A percentile compares a stretch with the other conserved stretches of the same genome.
Evolutionary conservation across 768 basidiomycete genomes (phyloP).

Genomic region (Russula brevipes): DNA sequence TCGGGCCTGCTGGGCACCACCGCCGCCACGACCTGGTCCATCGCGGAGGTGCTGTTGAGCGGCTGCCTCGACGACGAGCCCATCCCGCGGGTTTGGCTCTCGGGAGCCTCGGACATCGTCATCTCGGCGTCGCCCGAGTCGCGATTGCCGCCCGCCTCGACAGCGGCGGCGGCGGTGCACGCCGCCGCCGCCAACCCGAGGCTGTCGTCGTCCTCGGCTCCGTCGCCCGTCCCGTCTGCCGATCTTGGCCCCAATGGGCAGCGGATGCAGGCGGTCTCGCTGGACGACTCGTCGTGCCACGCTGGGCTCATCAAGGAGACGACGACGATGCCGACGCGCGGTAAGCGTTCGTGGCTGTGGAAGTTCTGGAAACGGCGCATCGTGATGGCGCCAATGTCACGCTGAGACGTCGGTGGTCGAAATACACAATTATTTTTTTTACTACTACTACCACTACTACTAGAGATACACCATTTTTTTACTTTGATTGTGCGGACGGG

Average conservation of each 20-base stretch:
- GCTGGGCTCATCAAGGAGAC: neutral
- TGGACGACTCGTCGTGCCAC: conserved; percentile 24
- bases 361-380: conserved; percentile 11
- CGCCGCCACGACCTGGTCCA: conserved; percentile 29
- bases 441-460: too few relatives aligned
- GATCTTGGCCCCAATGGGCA: conserved; percentile 6
- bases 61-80: conserved; percentile 34
- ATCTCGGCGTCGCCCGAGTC: conserved; percentile 23
- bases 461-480: too few relatives aligned
- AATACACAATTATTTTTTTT: too few relatives aligned
- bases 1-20: neutral
- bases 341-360: neutral
- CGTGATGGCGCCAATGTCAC: neutral
- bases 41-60: conserved; percentile 34
- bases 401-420: neutral
- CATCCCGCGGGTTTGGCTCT: conserved; percentile 32
- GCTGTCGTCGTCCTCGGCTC: neutral
- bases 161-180: too few relatives aligned
- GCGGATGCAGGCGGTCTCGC: conserved; percentile 34
- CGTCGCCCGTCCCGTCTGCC: too few relatives aligned
- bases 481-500: too few relatives aligned
- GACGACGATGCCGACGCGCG: neutral
- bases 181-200: neutral
- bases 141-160: neutral
- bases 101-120: conserved; percentile 32